Conservation (phyloP, 2,329 filamentous ascomycete genomes). For the Hortaea werneckii region DNA sequence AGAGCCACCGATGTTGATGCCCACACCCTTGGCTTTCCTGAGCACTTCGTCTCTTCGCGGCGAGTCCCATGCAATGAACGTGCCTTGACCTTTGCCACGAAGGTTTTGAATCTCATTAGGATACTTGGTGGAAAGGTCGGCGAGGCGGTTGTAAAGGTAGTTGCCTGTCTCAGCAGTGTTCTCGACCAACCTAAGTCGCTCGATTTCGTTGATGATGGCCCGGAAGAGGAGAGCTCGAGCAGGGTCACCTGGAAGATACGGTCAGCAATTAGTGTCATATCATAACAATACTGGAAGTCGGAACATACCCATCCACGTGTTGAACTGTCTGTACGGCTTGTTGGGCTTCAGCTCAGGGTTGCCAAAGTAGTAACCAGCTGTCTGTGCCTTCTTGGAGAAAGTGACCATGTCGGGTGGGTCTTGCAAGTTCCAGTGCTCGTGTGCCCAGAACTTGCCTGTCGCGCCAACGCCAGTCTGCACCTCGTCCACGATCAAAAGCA, state of each 20-base stretch:
- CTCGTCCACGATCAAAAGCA: slow-evolving; percentile 86
- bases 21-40: slow-evolving; percentile 64
- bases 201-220: slow-evolving; percentile 72
- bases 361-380: slow-evolving; percentile 84
- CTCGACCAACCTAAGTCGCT: slow-evolving; percentile 64
- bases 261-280: slow-evolving; percentile 3
- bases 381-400: slow-evolving; percentile 91
- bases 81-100: slow-evolving; percentile 77
- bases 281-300: neutral
- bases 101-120: slow-evolving; percentile 73
- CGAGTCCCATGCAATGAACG: slow-evolving; percentile 87
- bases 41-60: slow-evolving; percentile 71
- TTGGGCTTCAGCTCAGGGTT: slow-evolving; percentile 73
- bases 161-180: slow-evolving; percentile 68
- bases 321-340: slow-evolving; percentile 92
- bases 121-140: slow-evolving; percentile 57
- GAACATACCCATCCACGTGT: slow-evolving; percentile 67
- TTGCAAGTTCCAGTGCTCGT: slow-evolving; percentile 82
- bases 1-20: slow-evolving; percentile 79
- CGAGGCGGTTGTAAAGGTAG: slow-evolving; percentile 64
- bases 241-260: slow-evolving; percentile 53
- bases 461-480: slow-evolving; percentile 89
- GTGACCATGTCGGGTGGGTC: slow-evolving; percentile 86
- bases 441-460: slow-evolving; percentile 91
- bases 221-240: slow-evolving; percentile 76